Conservation (phyloP, 768 basidiomycete genomes). For the Boletales sp. region DNA sequence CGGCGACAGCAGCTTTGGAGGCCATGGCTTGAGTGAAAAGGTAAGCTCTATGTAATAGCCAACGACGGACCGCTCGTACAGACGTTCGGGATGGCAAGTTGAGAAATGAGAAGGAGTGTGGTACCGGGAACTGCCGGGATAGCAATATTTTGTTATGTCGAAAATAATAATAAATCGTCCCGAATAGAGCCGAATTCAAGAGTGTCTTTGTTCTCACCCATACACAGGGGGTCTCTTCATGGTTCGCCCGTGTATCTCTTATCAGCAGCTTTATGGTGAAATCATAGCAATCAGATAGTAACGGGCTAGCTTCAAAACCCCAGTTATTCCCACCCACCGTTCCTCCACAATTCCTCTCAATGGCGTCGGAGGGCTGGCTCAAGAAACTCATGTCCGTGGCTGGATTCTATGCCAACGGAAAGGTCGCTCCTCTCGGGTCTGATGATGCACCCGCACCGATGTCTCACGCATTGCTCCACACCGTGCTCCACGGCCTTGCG, state of each 20-base stretch:
- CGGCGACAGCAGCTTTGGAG: constrained; percentile 66
- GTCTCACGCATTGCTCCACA: constrained; percentile 13
- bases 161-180: constrained; percentile 1
- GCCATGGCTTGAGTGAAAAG: constrained; percentile 46
- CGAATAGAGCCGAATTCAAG: too few species aligned
- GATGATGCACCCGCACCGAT: constrained; percentile 19
- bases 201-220: too few species aligned
- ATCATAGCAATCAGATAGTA: too few species aligned
- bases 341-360: constrained; percentile 2
- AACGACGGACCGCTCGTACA: constrained; percentile 11
- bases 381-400: constrained; percentile 9
- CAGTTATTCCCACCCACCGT: neutral
- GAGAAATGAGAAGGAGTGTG: constrained; percentile 8
- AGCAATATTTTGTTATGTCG: constrained; percentile 3
- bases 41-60: neutral
- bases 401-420: neutral
- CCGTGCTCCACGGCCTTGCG: constrained; percentile 12
- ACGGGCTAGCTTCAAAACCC: too few species aligned
- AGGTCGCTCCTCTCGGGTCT: constrained; percentile 10
- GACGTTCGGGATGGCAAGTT: constrained; percentile 13
- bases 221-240: too few species aligned
- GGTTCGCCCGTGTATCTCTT: too few species aligned
- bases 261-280: too few species aligned
- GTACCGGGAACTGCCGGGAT: constrained; percentile 29
- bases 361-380: constrained; percentile 8